phyloP scores from a whole-genome alignment of 2,329 filamentous ascomycete genomes.

The Torrubiella hemipterigena region DNA sequence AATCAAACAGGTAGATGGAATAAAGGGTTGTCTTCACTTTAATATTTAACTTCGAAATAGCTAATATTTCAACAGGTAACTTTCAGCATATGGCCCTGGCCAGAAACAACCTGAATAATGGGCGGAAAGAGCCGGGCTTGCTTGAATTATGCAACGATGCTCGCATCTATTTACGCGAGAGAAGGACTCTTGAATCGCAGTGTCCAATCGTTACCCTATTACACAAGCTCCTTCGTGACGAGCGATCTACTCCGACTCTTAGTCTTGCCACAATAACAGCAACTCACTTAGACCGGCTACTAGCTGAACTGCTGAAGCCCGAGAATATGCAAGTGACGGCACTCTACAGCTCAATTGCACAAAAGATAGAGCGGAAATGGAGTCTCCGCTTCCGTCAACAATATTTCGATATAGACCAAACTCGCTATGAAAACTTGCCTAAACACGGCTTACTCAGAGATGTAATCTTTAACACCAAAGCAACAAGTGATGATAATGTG shows the following conservation, averaged over 20 bases:
- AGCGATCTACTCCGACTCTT: background rate
- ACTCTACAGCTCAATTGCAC: conserved; percentile 14
- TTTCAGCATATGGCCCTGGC: too few relatives aligned
- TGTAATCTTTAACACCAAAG: conserved; percentile 23
- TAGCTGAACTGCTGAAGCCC: conserved; percentile 24
- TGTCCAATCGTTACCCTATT: too few relatives aligned
- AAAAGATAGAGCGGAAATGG: conserved; percentile 30
- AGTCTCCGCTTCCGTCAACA: conserved; percentile 28
- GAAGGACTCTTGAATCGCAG: background rate
- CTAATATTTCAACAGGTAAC: too few relatives aligned
- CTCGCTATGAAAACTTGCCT: conserved; percentile 23
- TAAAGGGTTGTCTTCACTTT: too few relatives aligned
- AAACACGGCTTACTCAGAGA: conserved; percentile 26
- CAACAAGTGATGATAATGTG: conserved; percentile 16
- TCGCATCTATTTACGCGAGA: background rate
- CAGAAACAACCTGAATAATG: too few relatives aligned
- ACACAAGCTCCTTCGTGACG: background rate
- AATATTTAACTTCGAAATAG: too few relatives aligned
- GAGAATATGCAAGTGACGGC: conserved; percentile 11
- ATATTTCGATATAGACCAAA: conserved; percentile 33
- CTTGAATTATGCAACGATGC: background rate
- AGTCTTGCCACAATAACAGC: conserved; percentile 11
- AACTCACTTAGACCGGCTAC: conserved; percentile 19
- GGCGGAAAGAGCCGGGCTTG: too few relatives aligned
- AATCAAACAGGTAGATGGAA: too few relatives aligned